These are phyloP conservation scores for Nepenthes mirabilis DNA, from an alignment of 148 eudicot genomes.

Conservation along the genomic window DNA sequence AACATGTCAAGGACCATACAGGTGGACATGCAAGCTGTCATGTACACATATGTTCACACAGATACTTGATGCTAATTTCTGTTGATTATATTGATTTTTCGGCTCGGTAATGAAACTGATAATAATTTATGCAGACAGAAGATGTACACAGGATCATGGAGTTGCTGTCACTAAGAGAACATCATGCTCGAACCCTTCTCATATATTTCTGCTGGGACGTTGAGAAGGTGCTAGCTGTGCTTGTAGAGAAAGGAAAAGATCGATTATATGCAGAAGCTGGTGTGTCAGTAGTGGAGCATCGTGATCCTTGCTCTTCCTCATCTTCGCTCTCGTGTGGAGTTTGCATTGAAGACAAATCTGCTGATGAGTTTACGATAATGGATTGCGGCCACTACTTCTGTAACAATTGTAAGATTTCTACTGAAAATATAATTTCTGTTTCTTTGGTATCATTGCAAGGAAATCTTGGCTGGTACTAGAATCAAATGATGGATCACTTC, in stretches of 20 bases:
- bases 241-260: slow-evolving; percentile 46
- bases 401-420: slow-evolving; percentile 42
- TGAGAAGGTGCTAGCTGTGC: slow-evolving; percentile 35
- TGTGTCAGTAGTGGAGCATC: slow-evolving; percentile 21
- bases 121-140: slow-evolving; percentile 31
- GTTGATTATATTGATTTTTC: no score
- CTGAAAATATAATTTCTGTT: background rate
- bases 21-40: no score
- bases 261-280: slow-evolving; percentile 46
- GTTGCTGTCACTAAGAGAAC: slow-evolving; percentile 54
- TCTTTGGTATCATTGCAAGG: background rate
- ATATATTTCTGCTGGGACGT: slow-evolving; percentile 80
- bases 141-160: slow-evolving; percentile 68
- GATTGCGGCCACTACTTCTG: slow-evolving; percentile 73
- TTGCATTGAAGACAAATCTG: slow-evolving; percentile 45
- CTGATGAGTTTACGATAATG: slow-evolving; percentile 33
- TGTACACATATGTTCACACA: no score
- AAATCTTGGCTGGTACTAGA: background rate
- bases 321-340: slow-evolving; percentile 31
- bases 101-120: background rate
- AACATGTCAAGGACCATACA: no score
- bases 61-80: no score
- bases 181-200: slow-evolving; percentile 67
- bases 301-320: slow-evolving; percentile 15
- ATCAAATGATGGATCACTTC: no score